Percentiles rank a stretch among this genome's conserved stretches.
These are phyloP conservation scores for Globisporangium spiculum DNA, from an alignment of 352 stramenopile species.

Conservation along the genomic window DNA sequence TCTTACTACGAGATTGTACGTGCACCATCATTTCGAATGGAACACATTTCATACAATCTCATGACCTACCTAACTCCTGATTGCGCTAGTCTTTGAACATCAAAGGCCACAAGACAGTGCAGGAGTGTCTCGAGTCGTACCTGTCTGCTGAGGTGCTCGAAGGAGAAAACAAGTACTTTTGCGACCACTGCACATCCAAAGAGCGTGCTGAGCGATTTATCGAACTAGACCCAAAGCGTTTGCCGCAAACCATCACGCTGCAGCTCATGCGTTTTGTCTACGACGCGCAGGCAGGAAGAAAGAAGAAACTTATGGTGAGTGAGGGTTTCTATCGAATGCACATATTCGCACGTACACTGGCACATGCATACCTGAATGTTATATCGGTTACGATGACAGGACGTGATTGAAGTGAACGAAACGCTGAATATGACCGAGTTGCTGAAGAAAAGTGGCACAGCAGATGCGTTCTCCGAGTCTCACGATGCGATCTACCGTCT, in stretches of 20 bases:
- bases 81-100: constrained; percentile 72
- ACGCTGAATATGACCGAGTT: constrained; percentile 79
- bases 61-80: background rate
- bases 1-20: constrained; percentile 83
- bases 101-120: constrained; percentile 72
- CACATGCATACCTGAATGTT: background rate
- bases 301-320: constrained; percentile 85
- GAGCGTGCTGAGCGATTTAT: constrained; percentile 74
- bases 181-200: constrained; percentile 69
- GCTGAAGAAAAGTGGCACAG: constrained; percentile 40
- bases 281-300: constrained; percentile 61
- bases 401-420: constrained; percentile 80
- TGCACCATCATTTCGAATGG: background rate
- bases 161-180: constrained; percentile 88
- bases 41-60: background rate
- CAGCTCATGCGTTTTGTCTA: constrained; percentile 88
- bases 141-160: constrained; percentile 71
- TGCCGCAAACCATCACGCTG: constrained; percentile 73
- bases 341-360: background rate
- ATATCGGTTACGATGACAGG: constrained; percentile 27
- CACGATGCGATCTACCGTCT: constrained; percentile 63
- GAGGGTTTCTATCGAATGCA: background rate
- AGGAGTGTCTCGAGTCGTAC: constrained; percentile 72
- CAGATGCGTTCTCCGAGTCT: constrained; percentile 32
- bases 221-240: constrained; percentile 45